Conservation (phyloP, 257 asterid species). For the Coffea canephora region DNA sequence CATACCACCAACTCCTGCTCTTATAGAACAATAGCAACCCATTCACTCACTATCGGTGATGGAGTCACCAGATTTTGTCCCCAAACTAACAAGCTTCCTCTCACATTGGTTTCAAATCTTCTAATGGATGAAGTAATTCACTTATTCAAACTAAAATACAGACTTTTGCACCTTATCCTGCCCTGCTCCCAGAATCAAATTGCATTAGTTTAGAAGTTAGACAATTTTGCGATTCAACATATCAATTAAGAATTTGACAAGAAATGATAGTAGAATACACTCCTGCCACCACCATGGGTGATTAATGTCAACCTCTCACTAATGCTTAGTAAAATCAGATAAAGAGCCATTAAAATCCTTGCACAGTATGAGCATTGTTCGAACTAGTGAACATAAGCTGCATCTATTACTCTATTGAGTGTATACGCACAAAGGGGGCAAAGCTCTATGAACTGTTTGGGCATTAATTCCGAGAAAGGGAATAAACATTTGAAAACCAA, state of each 20-base stretch:
- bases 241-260: not conserved
- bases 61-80: not conserved
- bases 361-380: not conserved
- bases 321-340: not conserved
- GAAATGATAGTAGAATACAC: not conserved
- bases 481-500: constrained; percentile 35
- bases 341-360: not conserved
- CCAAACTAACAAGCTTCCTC: not conserved
- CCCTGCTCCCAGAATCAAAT: too few species aligned
- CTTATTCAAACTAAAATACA: not conserved
- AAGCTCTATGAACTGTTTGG: not conserved
- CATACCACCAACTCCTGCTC: not conserved
- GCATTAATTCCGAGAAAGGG: not conserved
- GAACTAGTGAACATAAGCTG: not conserved
- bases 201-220: not conserved
- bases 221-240: not conserved
- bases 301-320: not conserved
- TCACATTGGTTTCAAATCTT: not conserved
- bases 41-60: not conserved
- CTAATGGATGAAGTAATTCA: not conserved
- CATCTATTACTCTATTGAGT: not conserved
- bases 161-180: too few species aligned
- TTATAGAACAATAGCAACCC: not conserved
- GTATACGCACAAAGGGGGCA: not conserved
- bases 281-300: not conserved